Conservation (phyloP, 768 basidiomycete species). For the Lentinula edodes region DNA sequence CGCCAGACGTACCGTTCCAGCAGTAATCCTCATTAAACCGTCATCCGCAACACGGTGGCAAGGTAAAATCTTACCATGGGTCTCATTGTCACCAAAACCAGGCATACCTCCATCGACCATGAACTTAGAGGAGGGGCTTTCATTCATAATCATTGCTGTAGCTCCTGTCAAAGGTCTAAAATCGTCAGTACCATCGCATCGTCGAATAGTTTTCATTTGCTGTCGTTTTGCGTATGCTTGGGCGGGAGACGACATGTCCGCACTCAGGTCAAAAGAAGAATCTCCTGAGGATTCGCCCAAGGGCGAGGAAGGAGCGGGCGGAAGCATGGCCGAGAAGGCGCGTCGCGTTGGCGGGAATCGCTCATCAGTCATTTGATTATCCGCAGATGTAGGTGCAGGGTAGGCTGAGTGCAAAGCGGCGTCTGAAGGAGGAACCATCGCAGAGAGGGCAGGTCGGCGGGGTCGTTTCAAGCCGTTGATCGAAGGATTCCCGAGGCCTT, state of each 20-base stretch:
- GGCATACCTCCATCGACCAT: slow-evolving; percentile 55
- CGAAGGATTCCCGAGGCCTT: slow-evolving; percentile 52
- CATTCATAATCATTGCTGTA: slow-evolving; percentile 45
- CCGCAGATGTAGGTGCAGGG: slow-evolving; percentile 28
- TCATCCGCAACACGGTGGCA: slow-evolving; percentile 94
- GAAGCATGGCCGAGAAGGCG: slow-evolving; percentile 71
- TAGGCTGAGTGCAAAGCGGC: slow-evolving; percentile 35
- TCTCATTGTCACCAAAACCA: slow-evolving; percentile 91
- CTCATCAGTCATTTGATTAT: slow-evolving; percentile 16
- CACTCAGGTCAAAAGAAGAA: slow-evolving; percentile 56
- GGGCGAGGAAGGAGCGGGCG: slow-evolving; percentile 52
- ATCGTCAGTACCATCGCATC: slow-evolving; percentile 80
- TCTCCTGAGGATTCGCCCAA: slow-evolving; percentile 44
- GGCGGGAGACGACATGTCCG: slow-evolving; percentile 75
- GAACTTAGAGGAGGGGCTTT: slow-evolving; percentile 54
- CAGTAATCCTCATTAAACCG: slow-evolving; percentile 86
- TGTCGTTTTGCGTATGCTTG: slow-evolving; percentile 77
- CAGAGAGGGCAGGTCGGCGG: slow-evolving; percentile 64
- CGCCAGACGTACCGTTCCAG: slow-evolving; percentile 59
- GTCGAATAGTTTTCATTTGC: slow-evolving; percentile 68
- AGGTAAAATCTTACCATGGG: slow-evolving; percentile 87
- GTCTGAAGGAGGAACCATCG: slow-evolving; percentile 47
- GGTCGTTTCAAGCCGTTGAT: slow-evolving; percentile 50
- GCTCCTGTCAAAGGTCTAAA: slow-evolving; percentile 70
- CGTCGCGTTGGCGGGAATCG: slow-evolving; percentile 51